phyloP scores from a whole-genome alignment of 495 filamentous ascomycete genomes.

The Trichoderma erinaceum region DNA sequence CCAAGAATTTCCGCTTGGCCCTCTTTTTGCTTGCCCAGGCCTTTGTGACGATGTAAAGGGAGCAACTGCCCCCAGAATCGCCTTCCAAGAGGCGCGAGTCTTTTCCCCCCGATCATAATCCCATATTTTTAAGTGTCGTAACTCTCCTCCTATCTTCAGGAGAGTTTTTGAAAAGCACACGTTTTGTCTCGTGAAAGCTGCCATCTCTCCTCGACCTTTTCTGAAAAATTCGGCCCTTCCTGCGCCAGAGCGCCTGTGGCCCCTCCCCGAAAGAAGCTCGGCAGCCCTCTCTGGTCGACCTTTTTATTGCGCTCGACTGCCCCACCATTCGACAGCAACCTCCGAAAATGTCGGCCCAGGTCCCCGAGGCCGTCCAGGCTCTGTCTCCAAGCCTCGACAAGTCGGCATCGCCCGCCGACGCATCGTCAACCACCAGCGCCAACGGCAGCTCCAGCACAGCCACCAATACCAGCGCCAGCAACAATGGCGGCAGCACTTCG shows the following conservation, averaged over 20 bases:
- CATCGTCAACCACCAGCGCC: slow-evolving; percentile 3
- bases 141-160: not conserved
- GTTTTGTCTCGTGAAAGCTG: not conserved
- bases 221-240: not conserved
- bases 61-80: slow-evolving; percentile 5
- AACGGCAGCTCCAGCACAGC: slow-evolving; percentile 14
- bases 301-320: slow-evolving; percentile 6
- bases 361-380: slow-evolving; percentile 19
- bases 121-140: not conserved
- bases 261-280: slow-evolving; percentile 8
- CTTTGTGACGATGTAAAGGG: slow-evolving; percentile 16
- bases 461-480: slow-evolving; percentile 8
- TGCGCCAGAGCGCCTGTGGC: slow-evolving; percentile 9
- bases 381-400: slow-evolving; percentile 9
- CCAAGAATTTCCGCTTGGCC: slow-evolving; percentile 17
- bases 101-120: slow-evolving; percentile 8
- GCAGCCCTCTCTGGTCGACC: not conserved
- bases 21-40: slow-evolving; percentile 11
- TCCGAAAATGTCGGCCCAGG: slow-evolving; percentile 19
- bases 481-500: slow-evolving; percentile 27
- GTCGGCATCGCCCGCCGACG: not conserved
- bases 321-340: slow-evolving; percentile 3
- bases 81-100: slow-evolving; percentile 3
- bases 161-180: not conserved
- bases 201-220: not conserved